A percentile compares a stretch with the other conserved stretches of the same genome.
Evolutionary conservation across 148 eudicot genomes (phyloP).

Genomic region (Vaccinium myrtillus): DNA sequence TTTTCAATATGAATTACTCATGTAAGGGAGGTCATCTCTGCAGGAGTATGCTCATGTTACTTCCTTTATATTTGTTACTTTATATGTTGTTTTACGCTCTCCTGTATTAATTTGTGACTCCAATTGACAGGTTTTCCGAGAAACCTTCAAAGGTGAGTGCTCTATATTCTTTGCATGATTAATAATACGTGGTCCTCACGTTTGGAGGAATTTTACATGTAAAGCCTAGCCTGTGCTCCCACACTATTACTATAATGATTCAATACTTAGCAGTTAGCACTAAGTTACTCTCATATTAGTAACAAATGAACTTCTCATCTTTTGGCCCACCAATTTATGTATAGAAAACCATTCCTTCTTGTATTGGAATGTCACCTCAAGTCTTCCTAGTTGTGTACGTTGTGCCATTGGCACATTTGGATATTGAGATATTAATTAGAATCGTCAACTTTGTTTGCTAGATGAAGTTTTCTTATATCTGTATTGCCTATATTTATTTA

Average conservation of each 20-base stretch:
- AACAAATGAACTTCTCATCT: neutral
- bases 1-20: neutral
- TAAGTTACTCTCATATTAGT: neutral
- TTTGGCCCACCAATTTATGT: neutral
- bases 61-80: neutral
- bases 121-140: slow-evolving; percentile 67
- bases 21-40: too few relatives aligned
- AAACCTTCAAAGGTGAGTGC: slow-evolving; percentile 69
- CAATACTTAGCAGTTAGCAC: neutral
- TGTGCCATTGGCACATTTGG: neutral
- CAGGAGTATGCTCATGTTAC: slow-evolving; percentile 4
- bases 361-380: neutral
- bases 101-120: slow-evolving; percentile 18
- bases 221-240: neutral
- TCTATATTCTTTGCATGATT: slow-evolving; percentile 9
- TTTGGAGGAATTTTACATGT: neutral
- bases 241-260: neutral
- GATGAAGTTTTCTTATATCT: neutral
- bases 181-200: neutral
- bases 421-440: neutral
- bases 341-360: neutral
- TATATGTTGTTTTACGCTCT: neutral
- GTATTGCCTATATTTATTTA: neutral
- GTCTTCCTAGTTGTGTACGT: neutral
- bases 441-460: neutral